Evolutionary conservation across 192 early-diverging fungal species (phyloP).

Genomic region (Chytriomyces sp.): DNA sequence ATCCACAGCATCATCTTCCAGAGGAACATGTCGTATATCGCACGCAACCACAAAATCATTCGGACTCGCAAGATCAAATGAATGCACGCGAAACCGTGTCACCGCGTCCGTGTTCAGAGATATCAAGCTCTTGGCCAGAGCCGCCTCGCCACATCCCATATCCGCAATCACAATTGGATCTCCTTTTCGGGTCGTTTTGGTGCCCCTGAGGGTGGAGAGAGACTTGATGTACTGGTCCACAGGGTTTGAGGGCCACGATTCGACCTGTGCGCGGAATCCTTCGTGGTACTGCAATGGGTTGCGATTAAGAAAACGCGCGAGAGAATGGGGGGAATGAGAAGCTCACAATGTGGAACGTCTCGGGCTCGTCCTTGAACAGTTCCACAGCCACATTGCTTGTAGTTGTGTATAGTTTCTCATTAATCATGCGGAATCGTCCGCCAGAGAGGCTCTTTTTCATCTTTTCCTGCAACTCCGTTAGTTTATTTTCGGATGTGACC

Average conservation of each 20-base stretch:
- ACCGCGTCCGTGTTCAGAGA: slow-evolving; percentile 8
- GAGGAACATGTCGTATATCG: slow-evolving; percentile 99
- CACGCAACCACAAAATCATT: slow-evolving; percentile 91
- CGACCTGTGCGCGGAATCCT: slow-evolving; percentile 90
- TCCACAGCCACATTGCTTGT: slow-evolving; percentile 71
- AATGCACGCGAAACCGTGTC: slow-evolving; percentile 28
- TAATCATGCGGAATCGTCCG: slow-evolving; percentile 74
- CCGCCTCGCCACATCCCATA: slow-evolving; percentile 96
- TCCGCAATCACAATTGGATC: slow-evolving; percentile 71
- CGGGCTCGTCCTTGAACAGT: slow-evolving; percentile 80
- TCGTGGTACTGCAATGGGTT: slow-evolving; percentile 72
- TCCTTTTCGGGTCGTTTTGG: slow-evolving; percentile 42
- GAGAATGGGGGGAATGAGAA: neutral
- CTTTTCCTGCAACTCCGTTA: slow-evolving; percentile 62
- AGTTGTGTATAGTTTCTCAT: slow-evolving; percentile 93
- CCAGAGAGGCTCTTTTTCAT: slow-evolving; percentile 74
- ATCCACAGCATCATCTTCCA: slow-evolving; percentile 69
- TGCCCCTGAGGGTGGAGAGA: slow-evolving; percentile 46
- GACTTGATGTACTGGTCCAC: slow-evolving; percentile 80
- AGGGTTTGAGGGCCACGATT: slow-evolving; percentile 92
- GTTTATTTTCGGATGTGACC: slow-evolving; percentile 23
- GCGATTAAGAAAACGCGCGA: neutral
- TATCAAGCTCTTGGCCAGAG: slow-evolving; percentile 71
- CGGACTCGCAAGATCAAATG: slow-evolving; percentile 84
- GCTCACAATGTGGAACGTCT: slow-evolving; percentile 82